Evolutionary conservation across 208 protist species (phyloP).

Genomic region (Spongospora subterranea): DNA sequence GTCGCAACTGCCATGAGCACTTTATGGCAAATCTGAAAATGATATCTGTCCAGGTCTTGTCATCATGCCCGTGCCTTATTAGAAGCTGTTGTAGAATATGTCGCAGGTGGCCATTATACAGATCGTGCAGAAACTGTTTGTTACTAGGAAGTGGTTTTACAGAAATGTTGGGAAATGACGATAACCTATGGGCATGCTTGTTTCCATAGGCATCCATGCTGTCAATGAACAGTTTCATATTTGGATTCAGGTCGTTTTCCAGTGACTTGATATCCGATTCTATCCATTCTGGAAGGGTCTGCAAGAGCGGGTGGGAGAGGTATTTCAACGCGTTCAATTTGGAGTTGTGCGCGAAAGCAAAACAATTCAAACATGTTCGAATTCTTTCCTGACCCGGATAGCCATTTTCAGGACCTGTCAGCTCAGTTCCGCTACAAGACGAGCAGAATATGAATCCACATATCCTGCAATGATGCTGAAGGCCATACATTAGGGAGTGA

Average conservation of each 20-base stretch:
- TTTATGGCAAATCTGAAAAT: conserved; percentile 13
- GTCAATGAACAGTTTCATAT: conserved; percentile 47
- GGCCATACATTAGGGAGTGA: neutral
- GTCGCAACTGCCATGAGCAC: neutral
- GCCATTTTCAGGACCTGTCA: neutral
- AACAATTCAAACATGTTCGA: neutral
- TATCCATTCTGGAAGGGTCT: neutral
- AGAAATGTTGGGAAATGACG: neutral
- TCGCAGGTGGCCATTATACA: conserved; percentile 14
- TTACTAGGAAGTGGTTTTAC: neutral
- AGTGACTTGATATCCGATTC: neutral
- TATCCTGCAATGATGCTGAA: conserved; percentile 45
- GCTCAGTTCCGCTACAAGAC: neutral
- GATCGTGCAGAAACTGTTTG: neutral
- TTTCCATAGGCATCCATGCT: conserved; percentile 36
- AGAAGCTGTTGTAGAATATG: conserved; percentile 32
- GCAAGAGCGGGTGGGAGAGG: neutral
- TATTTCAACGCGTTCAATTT: neutral
- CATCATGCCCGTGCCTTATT: neutral
- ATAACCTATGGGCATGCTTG: neutral
- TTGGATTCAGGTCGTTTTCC: conserved; percentile 7
- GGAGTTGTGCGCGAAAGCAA: neutral
- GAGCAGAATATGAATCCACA: conserved; percentile 56
- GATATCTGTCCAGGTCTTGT: neutral
- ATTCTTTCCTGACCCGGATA: neutral